Base-by-base conservation (phyloP, 306 rosid genomes). In the Quercus ilex region DNA sequence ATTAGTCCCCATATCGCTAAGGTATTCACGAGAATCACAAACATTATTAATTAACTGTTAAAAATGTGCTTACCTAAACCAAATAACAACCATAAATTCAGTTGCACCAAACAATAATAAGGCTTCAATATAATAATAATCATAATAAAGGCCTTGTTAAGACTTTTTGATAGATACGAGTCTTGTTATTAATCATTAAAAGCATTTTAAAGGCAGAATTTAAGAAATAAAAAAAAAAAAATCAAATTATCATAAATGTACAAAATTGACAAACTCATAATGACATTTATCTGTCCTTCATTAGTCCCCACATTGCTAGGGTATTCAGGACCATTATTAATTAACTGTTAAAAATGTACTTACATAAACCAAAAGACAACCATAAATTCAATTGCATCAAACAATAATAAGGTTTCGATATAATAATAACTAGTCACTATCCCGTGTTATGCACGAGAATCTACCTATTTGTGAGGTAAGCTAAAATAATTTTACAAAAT, bases 371-470 rank as follows among this genome's bases (percentile, higher is more conserved):
- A 1, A 23, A 3, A 57, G 21, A n/a, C 14, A 46, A 43, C 3
- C 52, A 46, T 46, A 46, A 46, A 46, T 46, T 46, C 52, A 8
- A 25, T 21, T 57, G 26, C 63, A n/a, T 1, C 63, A n/a, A 57
- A 57, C 28, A 1, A 11, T 2, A 20, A 57, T n/a, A 57, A 57
- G 14, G 52, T 0, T 46, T 46, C 11, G 0, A 20, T 7, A n/a
- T 1, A 7, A 57, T 3, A 57, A 9, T 6, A 35, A 35, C 0
- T 33, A 33, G 6, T 33, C 0, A 0, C 0, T 5, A 33, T 33
- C 38, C 0, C 38, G 35, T 31, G 6, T 0, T 31, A 5, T 33
- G 1, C 6, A 33, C 0, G 6, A 0, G 1, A 31, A 31, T 0
- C 1, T 33, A 33, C 5, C 0, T 33, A 33, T 33, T 33, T 33